Evolutionary conservation across 441 rosid species (phyloP).

Genomic region (Hypseocharis bilobata): DNA sequence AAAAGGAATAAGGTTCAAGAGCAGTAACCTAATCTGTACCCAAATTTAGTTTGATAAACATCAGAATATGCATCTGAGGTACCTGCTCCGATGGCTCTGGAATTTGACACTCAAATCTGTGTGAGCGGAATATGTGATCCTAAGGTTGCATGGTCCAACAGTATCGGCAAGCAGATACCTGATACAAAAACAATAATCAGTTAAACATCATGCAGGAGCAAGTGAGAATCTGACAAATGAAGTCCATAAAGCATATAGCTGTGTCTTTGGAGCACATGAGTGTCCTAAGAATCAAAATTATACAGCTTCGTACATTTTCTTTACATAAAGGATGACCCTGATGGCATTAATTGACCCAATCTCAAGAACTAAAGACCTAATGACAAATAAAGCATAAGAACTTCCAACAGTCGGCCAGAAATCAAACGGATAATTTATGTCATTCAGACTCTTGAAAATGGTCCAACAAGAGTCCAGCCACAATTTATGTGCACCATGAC

Average conservation of each 20-base stretch:
- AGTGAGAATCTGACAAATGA: not conserved
- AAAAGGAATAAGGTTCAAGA: too few relatives aligned
- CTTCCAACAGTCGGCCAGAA: constrained; percentile 6
- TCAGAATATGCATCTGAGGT: not conserved
- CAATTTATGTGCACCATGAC: constrained; percentile 22
- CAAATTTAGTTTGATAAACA: not conserved
- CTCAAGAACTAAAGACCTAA: not conserved
- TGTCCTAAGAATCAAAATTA: too few relatives aligned
- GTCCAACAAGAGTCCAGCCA: constrained; percentile 1
- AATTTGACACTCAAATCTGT: constrained; percentile 96
- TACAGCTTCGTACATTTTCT: too few relatives aligned
- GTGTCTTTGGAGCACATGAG: not conserved
- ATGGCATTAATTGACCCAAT: not conserved
- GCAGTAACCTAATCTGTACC: too few relatives aligned
- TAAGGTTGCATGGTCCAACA: constrained; percentile 63
- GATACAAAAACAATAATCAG: constrained; percentile 25
- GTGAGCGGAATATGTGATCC: constrained; percentile 95
- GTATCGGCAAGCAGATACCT: constrained; percentile 84
- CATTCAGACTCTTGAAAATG: constrained; percentile 9
- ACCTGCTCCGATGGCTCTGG: constrained; percentile 79
- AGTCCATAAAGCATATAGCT: not conserved
- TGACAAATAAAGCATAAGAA: not conserved
- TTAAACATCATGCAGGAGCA: constrained; percentile 5
- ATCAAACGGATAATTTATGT: constrained; percentile 1
- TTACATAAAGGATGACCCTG: not conserved